These are phyloP conservation scores for Taphrina wiesneri DNA, from an alignment of 1,139 yeast genomes.

Conservation along the genomic window DNA sequence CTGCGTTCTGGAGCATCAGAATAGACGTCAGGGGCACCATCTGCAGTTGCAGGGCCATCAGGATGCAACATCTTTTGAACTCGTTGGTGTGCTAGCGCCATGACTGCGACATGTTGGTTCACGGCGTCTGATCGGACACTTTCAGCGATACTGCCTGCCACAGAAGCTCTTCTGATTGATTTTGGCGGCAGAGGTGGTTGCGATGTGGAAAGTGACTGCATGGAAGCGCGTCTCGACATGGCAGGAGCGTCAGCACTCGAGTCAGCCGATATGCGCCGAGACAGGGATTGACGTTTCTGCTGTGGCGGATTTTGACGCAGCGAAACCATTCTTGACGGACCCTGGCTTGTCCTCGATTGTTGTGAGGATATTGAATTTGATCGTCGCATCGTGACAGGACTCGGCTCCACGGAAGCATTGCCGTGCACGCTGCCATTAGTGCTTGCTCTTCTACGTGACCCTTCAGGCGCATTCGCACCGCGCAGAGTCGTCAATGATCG, in stretches of 20 bases:
- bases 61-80: slow-evolving; percentile 28
- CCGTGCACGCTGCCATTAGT: slow-evolving; percentile 4
- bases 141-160: slow-evolving; percentile 24
- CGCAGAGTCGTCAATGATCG: slow-evolving; percentile 10
- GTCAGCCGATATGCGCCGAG: not conserved
- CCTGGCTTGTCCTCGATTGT: slow-evolving; percentile 13
- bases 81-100: slow-evolving; percentile 25
- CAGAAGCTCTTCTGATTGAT: slow-evolving; percentile 12
- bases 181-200: slow-evolving; percentile 28
- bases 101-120: slow-evolving; percentile 25
- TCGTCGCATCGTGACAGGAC: slow-evolving; percentile 3
- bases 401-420: not conserved
- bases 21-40: slow-evolving; percentile 2
- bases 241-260: not conserved
- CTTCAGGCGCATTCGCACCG: not conserved
- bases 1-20: slow-evolving; percentile 23
- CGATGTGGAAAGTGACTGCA: slow-evolving; percentile 18
- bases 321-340: slow-evolving; percentile 14
- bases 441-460: not conserved
- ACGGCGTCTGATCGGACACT: slow-evolving; percentile 27
- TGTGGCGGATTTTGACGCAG: not conserved
- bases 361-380: slow-evolving; percentile 13
- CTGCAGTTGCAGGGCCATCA: slow-evolving; percentile 2
- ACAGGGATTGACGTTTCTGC: slow-evolving; percentile 1
- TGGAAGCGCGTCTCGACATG: slow-evolving; percentile 22